Evolutionary conservation across 2,329 filamentous ascomycete genomes (phyloP).

Genomic region (Camptophora hylomeconis): DNA sequence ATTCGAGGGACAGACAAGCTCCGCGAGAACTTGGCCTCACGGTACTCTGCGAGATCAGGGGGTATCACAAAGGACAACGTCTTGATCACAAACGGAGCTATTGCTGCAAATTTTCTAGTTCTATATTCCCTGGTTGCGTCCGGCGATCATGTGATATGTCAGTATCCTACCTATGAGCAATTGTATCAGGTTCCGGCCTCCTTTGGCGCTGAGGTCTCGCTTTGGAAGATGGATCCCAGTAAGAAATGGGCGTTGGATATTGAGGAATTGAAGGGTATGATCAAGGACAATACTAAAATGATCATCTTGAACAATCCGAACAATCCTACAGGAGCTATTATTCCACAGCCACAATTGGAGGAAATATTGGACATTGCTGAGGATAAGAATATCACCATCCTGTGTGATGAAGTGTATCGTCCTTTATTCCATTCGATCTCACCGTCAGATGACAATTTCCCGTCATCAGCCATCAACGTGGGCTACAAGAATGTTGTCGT

Average conservation of each 20-base stretch:
- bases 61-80: conserved; percentile 46
- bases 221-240: conserved; percentile 58
- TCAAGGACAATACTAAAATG: conserved; percentile 39
- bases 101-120: conserved; percentile 65
- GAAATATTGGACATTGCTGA: conserved; percentile 51
- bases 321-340: conserved; percentile 65
- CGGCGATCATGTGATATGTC: conserved; percentile 73
- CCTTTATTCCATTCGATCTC: conserved; percentile 63
- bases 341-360: conserved; percentile 45
- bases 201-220: conserved; percentile 61
- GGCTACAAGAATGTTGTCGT: conserved; percentile 58
- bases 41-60: conserved; percentile 13
- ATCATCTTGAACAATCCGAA: conserved; percentile 64
- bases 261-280: conserved; percentile 50
- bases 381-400: conserved; percentile 49
- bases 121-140: conserved; percentile 58
- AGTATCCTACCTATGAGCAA: conserved; percentile 80
- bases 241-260: conserved; percentile 56
- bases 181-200: conserved; percentile 63
- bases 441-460: conserved; percentile 33
- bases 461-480: conserved; percentile 11
- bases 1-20: conserved; percentile 18
- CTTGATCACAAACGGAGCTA: conserved; percentile 67
- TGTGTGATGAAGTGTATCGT: conserved; percentile 73
- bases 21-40: conserved; percentile 19